phyloP scores from a whole-genome alignment of 768 basidiomycete genomes.

The Tulasnella sp. region DNA sequence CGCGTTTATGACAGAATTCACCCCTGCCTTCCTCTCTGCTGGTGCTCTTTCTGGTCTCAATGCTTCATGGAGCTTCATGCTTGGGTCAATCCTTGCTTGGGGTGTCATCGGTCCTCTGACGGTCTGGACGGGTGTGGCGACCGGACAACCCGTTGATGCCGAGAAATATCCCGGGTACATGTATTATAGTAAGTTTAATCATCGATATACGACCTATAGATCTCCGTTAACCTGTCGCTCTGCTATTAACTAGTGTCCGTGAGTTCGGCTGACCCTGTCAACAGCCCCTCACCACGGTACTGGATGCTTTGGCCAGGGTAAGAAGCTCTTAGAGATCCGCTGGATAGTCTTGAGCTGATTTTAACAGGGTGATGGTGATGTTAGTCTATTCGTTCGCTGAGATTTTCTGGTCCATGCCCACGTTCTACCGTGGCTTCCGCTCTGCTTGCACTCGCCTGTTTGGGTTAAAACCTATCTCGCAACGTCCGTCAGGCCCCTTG shows the following conservation, averaged over 20 bases:
- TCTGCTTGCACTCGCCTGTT: background rate
- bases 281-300: conserved; percentile 6
- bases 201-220: background rate
- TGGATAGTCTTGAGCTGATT: background rate
- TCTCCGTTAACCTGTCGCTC: no score
- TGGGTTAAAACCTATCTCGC: background rate
- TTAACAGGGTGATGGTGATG: conserved; percentile 8
- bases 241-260: conserved; percentile 5
- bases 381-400: conserved; percentile 8
- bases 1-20: background rate
- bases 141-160: background rate
- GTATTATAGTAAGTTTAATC: conserved; percentile 1
- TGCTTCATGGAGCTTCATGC: conserved; percentile 10
- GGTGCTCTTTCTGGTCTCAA: conserved; percentile 12
- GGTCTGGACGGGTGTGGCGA: background rate
- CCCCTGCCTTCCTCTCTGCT: conserved; percentile 4
- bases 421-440: background rate
- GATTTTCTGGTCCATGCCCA: conserved; percentile 4
- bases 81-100: conserved; percentile 8
- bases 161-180: conserved; percentile 3
- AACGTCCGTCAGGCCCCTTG: background rate
- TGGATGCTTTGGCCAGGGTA: conserved; percentile 15
- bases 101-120: conserved; percentile 8
- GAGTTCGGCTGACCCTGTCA: background rate
- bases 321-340: background rate